Conservation (phyloP, 768 basidiomycete species). For the Leccinum incarnatum region DNA sequence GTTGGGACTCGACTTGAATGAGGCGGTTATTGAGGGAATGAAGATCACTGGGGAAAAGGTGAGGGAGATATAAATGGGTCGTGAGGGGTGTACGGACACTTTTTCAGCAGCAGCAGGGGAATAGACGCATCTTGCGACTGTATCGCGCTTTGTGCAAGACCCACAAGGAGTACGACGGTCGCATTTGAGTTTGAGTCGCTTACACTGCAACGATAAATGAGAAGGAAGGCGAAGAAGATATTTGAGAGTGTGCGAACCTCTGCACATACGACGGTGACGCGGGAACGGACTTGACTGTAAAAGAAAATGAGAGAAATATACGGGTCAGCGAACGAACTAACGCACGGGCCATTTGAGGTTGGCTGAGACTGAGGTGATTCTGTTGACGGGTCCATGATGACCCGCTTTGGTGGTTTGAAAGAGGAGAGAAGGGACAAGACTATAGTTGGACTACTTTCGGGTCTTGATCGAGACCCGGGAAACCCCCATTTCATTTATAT, state of each 20-base stretch:
- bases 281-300: slow-evolving; percentile 60
- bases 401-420: too few species aligned
- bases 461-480: slow-evolving; percentile 23
- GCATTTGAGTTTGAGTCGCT: slow-evolving; percentile 84
- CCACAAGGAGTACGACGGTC: slow-evolving; percentile 76
- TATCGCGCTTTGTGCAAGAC: slow-evolving; percentile 77
- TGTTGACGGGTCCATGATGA: too few species aligned
- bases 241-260: slow-evolving; percentile 47
- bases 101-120: slow-evolving; percentile 84
- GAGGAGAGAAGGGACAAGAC: slow-evolving; percentile 5
- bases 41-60: slow-evolving; percentile 50
- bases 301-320: neutral
- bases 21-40: slow-evolving; percentile 82
- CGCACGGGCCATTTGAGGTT: slow-evolving; percentile 32
- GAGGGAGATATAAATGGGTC: neutral
- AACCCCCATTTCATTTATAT: neutral
- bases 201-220: slow-evolving; percentile 54
- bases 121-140: slow-evolving; percentile 68
- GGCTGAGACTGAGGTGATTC: neutral
- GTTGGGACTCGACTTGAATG: slow-evolving; percentile 61
- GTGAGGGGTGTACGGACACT: slow-evolving; percentile 49
- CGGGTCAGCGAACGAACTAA: neutral
- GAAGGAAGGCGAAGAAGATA: neutral
- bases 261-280: slow-evolving; percentile 79
- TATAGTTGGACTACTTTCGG: slow-evolving; percentile 17